These are phyloP conservation scores for Gossypium schwendimanii DNA, from an alignment of 441 rosid genomes.

Conservation along the genomic window DNA sequence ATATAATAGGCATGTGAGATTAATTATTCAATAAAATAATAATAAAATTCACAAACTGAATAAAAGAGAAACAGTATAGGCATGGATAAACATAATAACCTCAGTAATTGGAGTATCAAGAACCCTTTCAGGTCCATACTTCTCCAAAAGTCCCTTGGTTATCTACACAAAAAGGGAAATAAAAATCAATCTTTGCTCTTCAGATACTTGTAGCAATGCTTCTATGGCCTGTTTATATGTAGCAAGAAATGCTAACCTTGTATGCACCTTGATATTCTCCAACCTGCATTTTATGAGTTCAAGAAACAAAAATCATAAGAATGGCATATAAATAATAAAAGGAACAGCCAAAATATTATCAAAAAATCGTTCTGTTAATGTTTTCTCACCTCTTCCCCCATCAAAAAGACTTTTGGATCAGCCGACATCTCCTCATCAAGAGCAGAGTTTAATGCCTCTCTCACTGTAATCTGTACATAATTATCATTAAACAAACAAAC, in stretches of 20 bases:
- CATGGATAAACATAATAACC: slow-evolving; percentile 28
- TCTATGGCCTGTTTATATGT: background rate
- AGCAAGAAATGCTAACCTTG: slow-evolving; percentile 42
- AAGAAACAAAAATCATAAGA: background rate
- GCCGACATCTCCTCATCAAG: slow-evolving; percentile 84
- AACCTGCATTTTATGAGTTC: slow-evolving; percentile 36
- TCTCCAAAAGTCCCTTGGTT: slow-evolving; percentile 82
- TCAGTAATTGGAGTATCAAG: slow-evolving; percentile 93
- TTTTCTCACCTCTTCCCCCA: slow-evolving; percentile 69
- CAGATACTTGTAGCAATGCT: background rate
- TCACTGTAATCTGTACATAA: slow-evolving; percentile 42
- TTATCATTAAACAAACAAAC: background rate
- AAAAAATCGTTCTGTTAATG: background rate
- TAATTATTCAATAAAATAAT: background rate
- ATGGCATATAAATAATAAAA: background rate
- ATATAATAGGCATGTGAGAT: background rate
- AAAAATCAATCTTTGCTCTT: background rate
- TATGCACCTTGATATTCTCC: slow-evolving; percentile 87
- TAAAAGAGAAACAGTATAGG: background rate
- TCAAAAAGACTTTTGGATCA: slow-evolving; percentile 62
- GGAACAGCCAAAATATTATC: background rate
- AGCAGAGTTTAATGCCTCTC: slow-evolving; percentile 71
- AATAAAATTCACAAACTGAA: background rate
- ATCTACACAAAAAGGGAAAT: slow-evolving; percentile 30
- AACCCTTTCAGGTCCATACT: slow-evolving; percentile 94